Evolutionary conservation across 352 stramenopile genomes (phyloP), one percentile per base, ranked within the genome.

Genomic region (Plasmopara muralis): DNA sequence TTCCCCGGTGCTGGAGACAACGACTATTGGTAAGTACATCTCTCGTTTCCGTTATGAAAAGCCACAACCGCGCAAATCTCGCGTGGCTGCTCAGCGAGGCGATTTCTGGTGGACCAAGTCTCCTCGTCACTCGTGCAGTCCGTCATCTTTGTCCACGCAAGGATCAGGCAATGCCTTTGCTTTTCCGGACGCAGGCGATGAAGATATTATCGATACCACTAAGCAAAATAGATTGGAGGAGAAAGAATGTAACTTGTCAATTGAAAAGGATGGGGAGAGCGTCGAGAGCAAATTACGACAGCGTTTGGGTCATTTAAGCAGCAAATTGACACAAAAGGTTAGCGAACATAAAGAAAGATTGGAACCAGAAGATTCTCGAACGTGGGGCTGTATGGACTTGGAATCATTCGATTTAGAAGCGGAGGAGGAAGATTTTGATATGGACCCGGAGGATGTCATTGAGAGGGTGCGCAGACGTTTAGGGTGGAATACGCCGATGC

Each of bases 1-100:
- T 18, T 47, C 46, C 13, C 31, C 50, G 28, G 29, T 46, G 20
- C 39, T 50, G 5, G 41, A 64, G 39, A 53, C 45, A 34, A 87
- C 76, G n/a, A 87, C 77, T 6, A 87, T 87, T 63, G 70, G 70
- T 47, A 77, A 66, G 43, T 87, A 87, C 66, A 87, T 87, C 10
- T 72, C 72, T 20, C 72, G 77, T 34, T 87, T 87, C 60, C 77
- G 77, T 6, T 64, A 69, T 18, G 77, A 81, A 45, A 58, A 66
- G 41, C 77, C 77, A 33, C 70, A 61, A 40, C 70, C 77, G 0
- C 60, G 77, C 7, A 72, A 81, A n/a, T 30, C 51, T 47, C 69
- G 76, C 10, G 37, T n/a, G n/a, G 55, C 51, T 0, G 54, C 68
- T 2, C 30, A 43, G 4, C 46, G 43, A 5, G 58, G 60, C 4